Base-by-base conservation (phyloP, 805 yeast genomes). In the Tanozyma kutaoensis region DNA sequence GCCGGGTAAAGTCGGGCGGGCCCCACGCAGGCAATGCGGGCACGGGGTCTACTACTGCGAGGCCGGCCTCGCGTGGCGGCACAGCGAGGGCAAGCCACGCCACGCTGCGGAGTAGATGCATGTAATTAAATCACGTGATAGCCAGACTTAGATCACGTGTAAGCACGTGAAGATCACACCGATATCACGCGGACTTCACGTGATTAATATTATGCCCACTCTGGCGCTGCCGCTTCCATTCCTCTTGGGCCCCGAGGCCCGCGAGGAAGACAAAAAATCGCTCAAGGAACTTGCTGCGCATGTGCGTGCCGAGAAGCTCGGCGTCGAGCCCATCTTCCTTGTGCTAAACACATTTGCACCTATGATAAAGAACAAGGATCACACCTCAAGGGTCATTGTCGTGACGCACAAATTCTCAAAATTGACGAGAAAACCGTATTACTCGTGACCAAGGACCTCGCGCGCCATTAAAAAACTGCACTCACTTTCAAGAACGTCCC, bases 371-470 rank as follows among this genome's bases (percentile, higher is more conserved):
- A 40, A 52, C 15, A 61, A 58, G 25, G 77, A 72, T 33, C 52
- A 58, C 34, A 54, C 66, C 1, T 77, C 80, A 3, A 51, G 80
- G 23, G 64, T 76, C 26, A 56, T 75, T 30, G 79, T 82, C 3
- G 36, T 78, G 9, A 59, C 69, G 0, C 54, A 65, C 36, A 62
- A 67, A 35, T 77, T 30, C 65, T 62, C 28, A 60, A 58, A 30
- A 45, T 69, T 3, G 62, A 62, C 13, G 64, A 66, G 13, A 54
- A 65, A 26, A 54, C 70, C 14, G 62, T 78, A 4, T 44, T 79
- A 4, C 55, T 82, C 12, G 62, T 82, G 10, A 76, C 88, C 7
- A 79, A 76, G 36, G 91, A 81, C 42, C 86, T 88, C 1, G 67
- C 76, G 4, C 55, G 66, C 4, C 57, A 61, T 5, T 79, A 71